These are phyloP conservation scores for Przewalskia tangutica DNA, from an alignment of 257 asterid genomes.

Conservation along the genomic window DNA sequence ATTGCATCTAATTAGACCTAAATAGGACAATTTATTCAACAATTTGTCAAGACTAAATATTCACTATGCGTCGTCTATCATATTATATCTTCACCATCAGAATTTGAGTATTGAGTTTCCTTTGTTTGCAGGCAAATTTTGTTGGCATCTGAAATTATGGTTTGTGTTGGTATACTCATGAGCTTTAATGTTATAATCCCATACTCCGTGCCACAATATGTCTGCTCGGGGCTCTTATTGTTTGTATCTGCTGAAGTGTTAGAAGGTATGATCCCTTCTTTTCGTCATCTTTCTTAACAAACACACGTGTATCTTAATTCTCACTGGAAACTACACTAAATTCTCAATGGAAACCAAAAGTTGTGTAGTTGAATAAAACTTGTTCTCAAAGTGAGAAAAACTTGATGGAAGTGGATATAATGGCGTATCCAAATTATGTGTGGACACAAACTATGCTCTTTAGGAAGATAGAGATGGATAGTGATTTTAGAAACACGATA, in stretches of 20 bases:
- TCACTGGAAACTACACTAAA: neutral
- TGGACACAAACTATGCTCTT: neutral
- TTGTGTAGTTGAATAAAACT: neutral
- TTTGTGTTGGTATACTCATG: slow-evolving; percentile 42
- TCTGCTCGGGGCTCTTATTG: slow-evolving; percentile 52
- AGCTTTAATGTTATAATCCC: slow-evolving; percentile 49
- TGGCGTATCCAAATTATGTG: neutral
- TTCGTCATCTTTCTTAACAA: neutral
- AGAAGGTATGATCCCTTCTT: slow-evolving; percentile 38
- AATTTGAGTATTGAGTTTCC: neutral
- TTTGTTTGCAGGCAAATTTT: slow-evolving; percentile 56
- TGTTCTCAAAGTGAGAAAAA: neutral
- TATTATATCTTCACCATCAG: neutral
- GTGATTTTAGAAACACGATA: neutral
- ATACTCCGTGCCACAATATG: slow-evolving; percentile 62
- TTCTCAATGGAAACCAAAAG: neutral
- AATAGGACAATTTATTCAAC: neutral
- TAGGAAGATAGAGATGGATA: neutral
- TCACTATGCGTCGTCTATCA: too few relatives aligned
- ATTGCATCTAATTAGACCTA: neutral
- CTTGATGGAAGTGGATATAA: neutral
- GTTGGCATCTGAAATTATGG: slow-evolving; percentile 62
- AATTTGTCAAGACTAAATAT: neutral
- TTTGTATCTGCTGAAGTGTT: slow-evolving; percentile 82
- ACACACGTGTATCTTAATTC: too few relatives aligned